Evolutionary conservation across 2,329 filamentous ascomycete genomes (phyloP), one percentile per base, ranked within the genome.

Genomic region (Ophiocordyceps robertsii): DNA sequence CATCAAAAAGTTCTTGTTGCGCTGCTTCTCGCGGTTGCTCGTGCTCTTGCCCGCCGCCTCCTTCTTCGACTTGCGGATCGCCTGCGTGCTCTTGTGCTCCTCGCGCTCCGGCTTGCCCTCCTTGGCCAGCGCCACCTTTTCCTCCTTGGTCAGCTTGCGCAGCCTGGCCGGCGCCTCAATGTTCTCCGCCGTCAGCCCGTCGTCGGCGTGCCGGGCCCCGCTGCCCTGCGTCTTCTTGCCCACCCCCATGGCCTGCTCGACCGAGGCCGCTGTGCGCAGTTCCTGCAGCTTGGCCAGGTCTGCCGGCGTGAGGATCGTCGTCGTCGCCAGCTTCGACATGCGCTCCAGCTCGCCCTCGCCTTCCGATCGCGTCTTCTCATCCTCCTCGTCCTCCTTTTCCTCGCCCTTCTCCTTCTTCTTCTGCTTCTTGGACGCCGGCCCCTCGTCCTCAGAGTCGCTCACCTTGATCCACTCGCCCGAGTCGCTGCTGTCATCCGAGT

Each of bases 1-100:
- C 92, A 98, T 98, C 55, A 98, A 61, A 66, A 98, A 94, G 64
- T 98, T 98, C 84, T 98, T 98, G 74, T 86, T 87, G 52, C 90
- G 73, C 36, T 84, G 79, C 77, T 98, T 98, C 70, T 98, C 92
- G 68, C 84, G 85, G 66, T 98, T 98, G 51, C 90, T 96, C 32
- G 87, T 89, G 60, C 85, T 94, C 79, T 96, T 96, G 56, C 92
- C 92, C 65, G 88, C 77, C 2, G 79, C 73, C 54, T 82, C 78
- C 75, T 94, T 94, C 72, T 89, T 86, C 60, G 86, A 79, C 71
- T 87, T 86, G 55, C 84, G 74, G 58, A 85, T 80, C 14, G 88
- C 88, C 49, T 86, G 80, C 42, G 85, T 92, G 48, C 79, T 84
- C 68, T 90, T 88, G 68, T 95, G 88, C 60, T 92, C 80, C 40